These are phyloP conservation scores for Volvariella surrecta DNA, from an alignment of 1,284 basidiomycete species.

Conservation along the genomic window DNA sequence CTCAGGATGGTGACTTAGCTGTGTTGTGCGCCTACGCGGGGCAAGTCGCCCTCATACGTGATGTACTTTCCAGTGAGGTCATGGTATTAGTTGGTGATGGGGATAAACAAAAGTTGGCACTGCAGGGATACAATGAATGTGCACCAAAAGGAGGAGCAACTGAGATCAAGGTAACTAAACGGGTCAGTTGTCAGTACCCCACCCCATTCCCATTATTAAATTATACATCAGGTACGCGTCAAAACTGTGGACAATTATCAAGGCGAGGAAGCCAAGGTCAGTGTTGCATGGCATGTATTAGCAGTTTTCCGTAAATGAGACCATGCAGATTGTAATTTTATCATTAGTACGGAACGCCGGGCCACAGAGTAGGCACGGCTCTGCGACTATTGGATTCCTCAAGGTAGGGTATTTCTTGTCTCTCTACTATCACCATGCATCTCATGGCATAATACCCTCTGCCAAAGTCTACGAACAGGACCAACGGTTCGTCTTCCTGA, in stretches of 20 bases:
- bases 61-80: constrained; percentile 40
- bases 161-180: constrained; percentile 36
- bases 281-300: constrained; percentile 3
- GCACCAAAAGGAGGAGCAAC: constrained; percentile 18
- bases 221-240: constrained; percentile 40
- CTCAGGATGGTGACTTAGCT: constrained; percentile 58
- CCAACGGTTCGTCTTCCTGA: constrained; percentile 31
- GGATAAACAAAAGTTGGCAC: constrained; percentile 49
- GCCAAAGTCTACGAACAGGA: constrained; percentile 44
- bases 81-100: constrained; percentile 61
- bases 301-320: constrained; percentile 1
- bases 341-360: constrained; percentile 67
- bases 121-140: constrained; percentile 33
- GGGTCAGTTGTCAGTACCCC: constrained; percentile 23
- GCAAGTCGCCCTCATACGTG: constrained; percentile 52
- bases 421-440: neutral
- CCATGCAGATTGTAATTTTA: constrained; percentile 48
- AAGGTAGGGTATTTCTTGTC: constrained; percentile 31
- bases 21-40: constrained; percentile 72
- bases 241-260: constrained; percentile 76
- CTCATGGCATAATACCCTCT: neutral
- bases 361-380: constrained; percentile 18
- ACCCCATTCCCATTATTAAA: constrained; percentile 3
- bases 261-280: constrained; percentile 54
- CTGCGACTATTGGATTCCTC: constrained; percentile 60